phyloP scores from a whole-genome alignment of 2,329 filamentous ascomycete genomes.

The Neocucurbitaria cava region DNA sequence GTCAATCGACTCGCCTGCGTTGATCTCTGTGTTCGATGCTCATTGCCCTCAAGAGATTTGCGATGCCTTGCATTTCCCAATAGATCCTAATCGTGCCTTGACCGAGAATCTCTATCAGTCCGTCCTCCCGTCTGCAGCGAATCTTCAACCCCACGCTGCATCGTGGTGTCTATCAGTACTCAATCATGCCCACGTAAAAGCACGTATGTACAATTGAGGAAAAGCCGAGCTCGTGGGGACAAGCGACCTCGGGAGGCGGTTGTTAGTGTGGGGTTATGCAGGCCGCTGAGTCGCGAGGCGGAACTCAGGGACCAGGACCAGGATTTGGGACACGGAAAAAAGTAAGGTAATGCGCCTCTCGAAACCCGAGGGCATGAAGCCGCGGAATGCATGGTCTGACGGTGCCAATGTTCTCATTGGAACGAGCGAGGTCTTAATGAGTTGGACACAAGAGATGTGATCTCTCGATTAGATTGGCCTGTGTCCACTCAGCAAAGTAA shows the following conservation, averaged over 20 bases:
- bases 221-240: not conserved
- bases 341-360: not conserved
- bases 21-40: not conserved
- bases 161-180: not conserved
- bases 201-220: not conserved
- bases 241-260: not conserved
- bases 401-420: not conserved
- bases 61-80: not conserved
- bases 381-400: not conserved
- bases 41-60: not conserved
- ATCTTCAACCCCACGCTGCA: not conserved
- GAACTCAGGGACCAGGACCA: not conserved
- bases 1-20: not conserved
- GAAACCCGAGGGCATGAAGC: not conserved
- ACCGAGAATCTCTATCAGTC: too few species aligned
- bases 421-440: not conserved
- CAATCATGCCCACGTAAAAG: not conserved
- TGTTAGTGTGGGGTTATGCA: not conserved
- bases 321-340: not conserved
- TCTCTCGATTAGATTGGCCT: not conserved
- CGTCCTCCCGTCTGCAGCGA: not conserved
- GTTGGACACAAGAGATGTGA: not conserved
- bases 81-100: not conserved
- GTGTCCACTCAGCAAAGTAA: not conserved
- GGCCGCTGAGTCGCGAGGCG: not conserved